Evolutionary conservation across 768 basidiomycete species (phyloP).

Genomic region (Rhodotorula diobovata): DNA sequence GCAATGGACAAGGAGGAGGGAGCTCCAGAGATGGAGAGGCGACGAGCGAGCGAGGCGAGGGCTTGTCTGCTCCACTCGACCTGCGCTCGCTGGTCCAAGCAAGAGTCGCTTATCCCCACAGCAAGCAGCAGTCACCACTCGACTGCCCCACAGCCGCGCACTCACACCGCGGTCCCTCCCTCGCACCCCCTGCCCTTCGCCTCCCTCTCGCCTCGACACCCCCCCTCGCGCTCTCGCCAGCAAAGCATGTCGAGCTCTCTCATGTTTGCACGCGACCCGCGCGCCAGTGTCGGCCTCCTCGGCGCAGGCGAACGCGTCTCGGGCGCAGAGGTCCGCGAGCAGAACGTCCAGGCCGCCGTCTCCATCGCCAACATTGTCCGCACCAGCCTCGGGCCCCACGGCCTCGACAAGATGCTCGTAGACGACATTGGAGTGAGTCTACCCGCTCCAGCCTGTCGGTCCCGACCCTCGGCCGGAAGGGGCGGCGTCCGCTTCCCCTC

Average conservation of each 20-base stretch:
- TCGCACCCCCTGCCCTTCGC: too few species aligned
- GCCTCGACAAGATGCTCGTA: slow-evolving; percentile 74
- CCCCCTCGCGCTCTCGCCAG: neutral
- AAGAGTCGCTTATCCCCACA: too few species aligned
- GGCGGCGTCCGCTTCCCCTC: too few species aligned
- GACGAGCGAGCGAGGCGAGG: too few species aligned
- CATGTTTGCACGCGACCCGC: slow-evolving; percentile 31
- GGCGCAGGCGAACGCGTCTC: slow-evolving; percentile 36
- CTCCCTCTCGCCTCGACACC: neutral
- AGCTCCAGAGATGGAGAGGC: too few species aligned
- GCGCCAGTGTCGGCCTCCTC: slow-evolving; percentile 25
- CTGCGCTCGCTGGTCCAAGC: too few species aligned
- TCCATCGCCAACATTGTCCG: slow-evolving; percentile 97
- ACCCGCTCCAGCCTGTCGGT: neutral
- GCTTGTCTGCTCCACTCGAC: too few species aligned
- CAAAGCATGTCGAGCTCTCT: slow-evolving; percentile 13
- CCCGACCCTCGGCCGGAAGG: too few species aligned
- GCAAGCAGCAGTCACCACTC: too few species aligned
- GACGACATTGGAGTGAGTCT: slow-evolving; percentile 86
- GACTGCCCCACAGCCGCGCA: too few species aligned
- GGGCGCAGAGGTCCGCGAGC: slow-evolving; percentile 34
- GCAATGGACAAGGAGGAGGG: too few species aligned
- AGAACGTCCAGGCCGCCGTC: slow-evolving; percentile 82
- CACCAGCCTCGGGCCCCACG: slow-evolving; percentile 89
- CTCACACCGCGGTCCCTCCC: too few species aligned